Conservation (phyloP, 202 grass and related monocot species). For the Zizania palustris region DNA sequence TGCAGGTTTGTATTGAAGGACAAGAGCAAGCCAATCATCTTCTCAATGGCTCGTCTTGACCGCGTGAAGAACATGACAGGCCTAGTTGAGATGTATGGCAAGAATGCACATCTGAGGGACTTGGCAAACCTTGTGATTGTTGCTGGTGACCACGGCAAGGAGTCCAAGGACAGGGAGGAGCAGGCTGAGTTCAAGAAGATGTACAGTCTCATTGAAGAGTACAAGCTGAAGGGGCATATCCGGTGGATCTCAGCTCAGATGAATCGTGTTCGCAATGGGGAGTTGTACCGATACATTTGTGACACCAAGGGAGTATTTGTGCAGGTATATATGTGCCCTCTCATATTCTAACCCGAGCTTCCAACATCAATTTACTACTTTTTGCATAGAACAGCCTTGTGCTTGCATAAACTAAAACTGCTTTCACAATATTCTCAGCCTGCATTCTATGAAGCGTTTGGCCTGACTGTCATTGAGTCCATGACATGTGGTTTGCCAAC, state of each 20-base stretch:
- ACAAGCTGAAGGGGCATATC: constrained; percentile 86
- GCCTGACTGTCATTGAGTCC: constrained; percentile 78
- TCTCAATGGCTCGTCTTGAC: constrained; percentile 94
- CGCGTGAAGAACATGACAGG: constrained; percentile 94
- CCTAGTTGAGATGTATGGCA: constrained; percentile 86
- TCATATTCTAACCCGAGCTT: constrained; percentile 12
- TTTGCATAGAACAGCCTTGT: constrained; percentile 7
- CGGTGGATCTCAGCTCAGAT: constrained; percentile 97
- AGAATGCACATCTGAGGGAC: constrained; percentile 70
- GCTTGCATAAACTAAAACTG: constrained; percentile 8
- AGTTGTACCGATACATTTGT: constrained; percentile 88
- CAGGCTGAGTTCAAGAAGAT: constrained; percentile 89
- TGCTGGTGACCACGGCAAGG: constrained; percentile 87
- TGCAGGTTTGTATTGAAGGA: constrained; percentile 79
- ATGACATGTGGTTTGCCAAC: constrained; percentile 94
- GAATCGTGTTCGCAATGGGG: constrained; percentile 80
- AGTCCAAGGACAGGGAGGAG: constrained; percentile 94
- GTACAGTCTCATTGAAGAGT: constrained; percentile 81
- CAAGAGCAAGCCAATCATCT: constrained; percentile 87
- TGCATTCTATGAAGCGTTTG: constrained; percentile 90
- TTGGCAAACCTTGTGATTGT: constrained; percentile 91
- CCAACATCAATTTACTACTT: background rate
- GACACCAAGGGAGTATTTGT: constrained; percentile 89
- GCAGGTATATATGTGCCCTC: constrained; percentile 50
- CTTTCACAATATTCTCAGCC: constrained; percentile 47